Evolutionary conservation across 1,284 basidiomycete species (phyloP).

Genomic region (Phylloporus gajari): DNA sequence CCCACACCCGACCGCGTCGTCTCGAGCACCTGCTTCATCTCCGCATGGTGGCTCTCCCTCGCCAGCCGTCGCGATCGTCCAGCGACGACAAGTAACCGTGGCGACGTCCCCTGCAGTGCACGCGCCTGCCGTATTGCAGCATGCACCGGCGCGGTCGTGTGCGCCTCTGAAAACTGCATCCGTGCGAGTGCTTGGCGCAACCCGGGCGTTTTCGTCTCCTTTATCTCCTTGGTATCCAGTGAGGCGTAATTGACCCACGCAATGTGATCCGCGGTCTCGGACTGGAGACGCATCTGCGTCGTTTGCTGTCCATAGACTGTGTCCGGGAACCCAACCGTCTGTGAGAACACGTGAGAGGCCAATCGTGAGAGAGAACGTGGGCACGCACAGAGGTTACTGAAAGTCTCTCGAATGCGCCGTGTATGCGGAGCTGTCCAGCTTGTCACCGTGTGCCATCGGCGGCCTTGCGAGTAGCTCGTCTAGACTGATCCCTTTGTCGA

Average conservation of each 20-base stretch:
- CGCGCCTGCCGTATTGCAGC: conserved; percentile 57
- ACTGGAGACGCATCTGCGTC: conserved; percentile 67
- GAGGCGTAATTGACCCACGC: conserved; percentile 67
- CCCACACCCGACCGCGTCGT: conserved; percentile 49
- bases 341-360: conserved; percentile 44
- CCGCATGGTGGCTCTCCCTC: conserved; percentile 64
- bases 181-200: conserved; percentile 52
- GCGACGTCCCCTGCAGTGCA: conserved; percentile 36
- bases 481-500: conserved; percentile 41
- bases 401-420: not conserved
- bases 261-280: conserved; percentile 78
- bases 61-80: conserved; percentile 82
- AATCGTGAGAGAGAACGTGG: not conserved
- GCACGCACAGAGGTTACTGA: conserved; percentile 28
- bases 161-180: conserved; percentile 62
- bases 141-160: conserved; percentile 63
- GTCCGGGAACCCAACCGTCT: conserved; percentile 67
- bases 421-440: not conserved
- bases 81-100: conserved; percentile 69
- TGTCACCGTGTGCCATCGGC: conserved; percentile 17
- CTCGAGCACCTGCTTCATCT: conserved; percentile 66
- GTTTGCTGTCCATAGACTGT: conserved; percentile 71
- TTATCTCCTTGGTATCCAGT: conserved; percentile 16
- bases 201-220: not conserved
- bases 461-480: conserved; percentile 29